Evolutionary conservation across 2,329 filamentous ascomycete genomes (phyloP), one percentile per base, ranked within the genome.

Genomic region (Dryadomyces quercus-mongolicae): DNA sequence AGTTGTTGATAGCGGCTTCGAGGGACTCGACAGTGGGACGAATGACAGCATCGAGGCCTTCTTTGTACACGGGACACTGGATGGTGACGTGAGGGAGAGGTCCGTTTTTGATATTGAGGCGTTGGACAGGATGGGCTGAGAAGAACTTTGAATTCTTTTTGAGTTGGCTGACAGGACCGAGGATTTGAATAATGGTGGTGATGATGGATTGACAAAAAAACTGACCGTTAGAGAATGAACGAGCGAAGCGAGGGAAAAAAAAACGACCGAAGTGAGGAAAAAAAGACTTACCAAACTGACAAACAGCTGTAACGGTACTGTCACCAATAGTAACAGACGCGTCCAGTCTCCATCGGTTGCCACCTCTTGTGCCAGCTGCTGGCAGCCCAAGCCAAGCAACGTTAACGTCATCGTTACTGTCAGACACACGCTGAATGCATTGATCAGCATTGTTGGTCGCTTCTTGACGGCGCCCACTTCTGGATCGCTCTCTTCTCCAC

Each of bases 31-130:
- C 80, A 0, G 87, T 92, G 8, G 87, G 87, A 20, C 76, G 78
- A 62, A 91, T 90, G 67, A 94, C 88, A 57, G 74, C 80, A 42
- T 71, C 71, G 2, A 94, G 75, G 59, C 88, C 87, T 66, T 94
- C 88, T 67, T 92, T 93, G 72, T 93, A 94, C 0, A 94, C 86
- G 5, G 88, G 88, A 66, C 87, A 91, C 64, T 95, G 88, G 45
- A 94, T 86, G 3, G 87, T 92, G 58, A 88, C 75, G 63, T 88
- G 86, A 2, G 85, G 86, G 16, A 91, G 74, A 25, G 72, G 8
- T 8, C 25, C 25, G 25, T 31, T 64, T 7, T 69, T 62, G 1
- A 68, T 71, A 54, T 78, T 76, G 25, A 90, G 68, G 49, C 85
- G 74, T 20, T 77, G 77, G 1, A 84, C 82, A 8, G 83, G 76